Base-by-base conservation (phyloP, 495 filamentous ascomycete species). In the Penicillium angulare region DNA sequence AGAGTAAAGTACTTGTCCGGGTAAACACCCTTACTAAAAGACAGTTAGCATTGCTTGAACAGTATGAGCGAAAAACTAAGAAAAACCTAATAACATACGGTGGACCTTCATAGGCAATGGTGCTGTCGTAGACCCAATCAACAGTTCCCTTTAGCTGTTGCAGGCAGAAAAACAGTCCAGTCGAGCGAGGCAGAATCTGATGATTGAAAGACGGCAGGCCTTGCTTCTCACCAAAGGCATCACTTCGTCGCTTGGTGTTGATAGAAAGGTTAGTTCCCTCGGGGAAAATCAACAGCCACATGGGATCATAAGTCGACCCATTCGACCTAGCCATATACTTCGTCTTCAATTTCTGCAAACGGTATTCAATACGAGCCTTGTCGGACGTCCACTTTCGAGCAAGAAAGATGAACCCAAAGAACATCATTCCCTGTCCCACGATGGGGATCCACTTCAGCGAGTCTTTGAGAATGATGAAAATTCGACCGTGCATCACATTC, bases 261-360 rank as follows among this genome's bases (percentile, higher is more conserved):
- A 66, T 63, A 18, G 77, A 82, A 20, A 86, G 57, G 50, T 87
- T 87, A 9, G 84, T 87, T 12, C 84, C 84, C 61, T 87, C 84
- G 10, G 84, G 84, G 56, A 85, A 87, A 40, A 87, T 83, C 52
- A 87, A 56, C 24, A 87, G 67, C 84, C 84, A 87, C 84, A 86
- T 86, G 0, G 84, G 84, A 58, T 86, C 80, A 47, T 81, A 74
- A 5, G 59, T 53, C n/a, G 71, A 64, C 7, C 65, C 55, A 23
- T 71, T 73, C 0, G 79, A 78, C 32, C 79, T 57, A 12, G 79
- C 78, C 0, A 64, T 53, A 53, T 79, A 76, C 8, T 60, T 61
- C 1, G 69, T 72, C 55, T 80, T 84, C 34, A 87, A 66, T 59
- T 84, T 84, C 42, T 76, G 68, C 35, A 87, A 59, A 3, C 83